These are phyloP conservation scores for Blastobotrys attinorum DNA, from an alignment of 805 yeast species.

Conservation along the genomic window DNA sequence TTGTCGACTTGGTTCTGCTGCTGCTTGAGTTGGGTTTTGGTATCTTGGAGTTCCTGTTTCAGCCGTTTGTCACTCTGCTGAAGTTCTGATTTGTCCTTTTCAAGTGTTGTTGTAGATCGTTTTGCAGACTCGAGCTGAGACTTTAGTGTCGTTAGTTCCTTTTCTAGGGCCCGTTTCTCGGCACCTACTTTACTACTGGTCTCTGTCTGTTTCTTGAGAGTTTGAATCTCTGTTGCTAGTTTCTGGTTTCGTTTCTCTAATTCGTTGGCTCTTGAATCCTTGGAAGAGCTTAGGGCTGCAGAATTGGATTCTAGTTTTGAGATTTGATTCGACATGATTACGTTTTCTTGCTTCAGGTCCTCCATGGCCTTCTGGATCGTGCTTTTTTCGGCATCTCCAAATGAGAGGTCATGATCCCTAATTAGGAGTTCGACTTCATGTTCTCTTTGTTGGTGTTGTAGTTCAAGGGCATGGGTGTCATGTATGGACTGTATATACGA, in stretches of 20 bases:
- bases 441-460: not conserved
- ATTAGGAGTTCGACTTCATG: not conserved
- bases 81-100: constrained; percentile 5
- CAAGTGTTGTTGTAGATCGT: not conserved
- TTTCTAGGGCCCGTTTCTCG: constrained; percentile 5
- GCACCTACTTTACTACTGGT: not conserved
- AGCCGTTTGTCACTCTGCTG: constrained; percentile 7
- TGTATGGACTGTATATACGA: not conserved
- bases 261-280: not conserved
- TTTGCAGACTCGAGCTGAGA: constrained; percentile 8
- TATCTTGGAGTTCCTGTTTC: constrained; percentile 9
- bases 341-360: not conserved
- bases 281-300: not conserved
- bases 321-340: not conserved
- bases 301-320: not conserved
- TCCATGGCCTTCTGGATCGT: not conserved
- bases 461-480: not conserved
- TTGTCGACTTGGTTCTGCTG: constrained; percentile 7
- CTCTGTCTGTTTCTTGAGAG: constrained; percentile 1
- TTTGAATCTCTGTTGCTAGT: constrained; percentile 1
- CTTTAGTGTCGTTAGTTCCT: constrained; percentile 4
- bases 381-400: not conserved
- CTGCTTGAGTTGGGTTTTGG: constrained; percentile 9
- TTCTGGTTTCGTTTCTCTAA: constrained; percentile 4
- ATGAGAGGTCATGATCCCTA: not conserved